Percentiles rank a stretch among this genome's conserved stretches.
phyloP scores from a whole-genome alignment of 1,139 yeast genomes.

The Lodderomyces oxycetoniae region DNA sequence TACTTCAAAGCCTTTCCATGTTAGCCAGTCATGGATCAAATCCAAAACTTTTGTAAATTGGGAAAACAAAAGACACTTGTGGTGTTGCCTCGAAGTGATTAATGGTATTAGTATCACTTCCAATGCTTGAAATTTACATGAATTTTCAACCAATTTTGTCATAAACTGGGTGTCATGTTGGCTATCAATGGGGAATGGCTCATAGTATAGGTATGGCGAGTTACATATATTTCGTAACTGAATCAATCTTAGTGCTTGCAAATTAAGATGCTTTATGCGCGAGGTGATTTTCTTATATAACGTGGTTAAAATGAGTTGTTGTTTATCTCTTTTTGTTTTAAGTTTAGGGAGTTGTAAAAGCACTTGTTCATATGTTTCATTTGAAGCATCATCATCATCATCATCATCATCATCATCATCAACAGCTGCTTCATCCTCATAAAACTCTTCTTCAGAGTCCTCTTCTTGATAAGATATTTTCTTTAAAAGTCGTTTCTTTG shows the following conservation, averaged over 20 bases:
- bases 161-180: conserved; percentile 24
- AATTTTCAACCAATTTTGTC: conserved; percentile 36
- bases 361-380: conserved; percentile 11
- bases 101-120: conserved; percentile 57
- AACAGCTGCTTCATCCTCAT: conserved; percentile 4
- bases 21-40: conserved; percentile 63
- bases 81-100: conserved; percentile 30
- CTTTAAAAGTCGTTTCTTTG: no score
- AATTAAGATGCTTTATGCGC: conserved; percentile 23
- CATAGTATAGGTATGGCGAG: conserved; percentile 78
- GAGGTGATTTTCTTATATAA: conserved; percentile 18
- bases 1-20: conserved; percentile 31
- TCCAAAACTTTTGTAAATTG: conserved; percentile 82
- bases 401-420: conserved; percentile 5
- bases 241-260: conserved; percentile 64
- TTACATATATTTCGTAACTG: conserved; percentile 81
- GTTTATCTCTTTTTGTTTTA: conserved; percentile 8
- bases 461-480: conserved; percentile 24
- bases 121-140: conserved; percentile 69
- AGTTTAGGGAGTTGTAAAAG: conserved; percentile 3
- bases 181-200: conserved; percentile 54
- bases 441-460: conserved; percentile 23
- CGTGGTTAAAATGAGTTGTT: conserved; percentile 15
- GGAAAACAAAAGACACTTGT: conserved; percentile 73
- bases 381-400: conserved; percentile 8